Conservation (phyloP, 148 eudicot species). For the Chenopodium suecicum region DNA sequence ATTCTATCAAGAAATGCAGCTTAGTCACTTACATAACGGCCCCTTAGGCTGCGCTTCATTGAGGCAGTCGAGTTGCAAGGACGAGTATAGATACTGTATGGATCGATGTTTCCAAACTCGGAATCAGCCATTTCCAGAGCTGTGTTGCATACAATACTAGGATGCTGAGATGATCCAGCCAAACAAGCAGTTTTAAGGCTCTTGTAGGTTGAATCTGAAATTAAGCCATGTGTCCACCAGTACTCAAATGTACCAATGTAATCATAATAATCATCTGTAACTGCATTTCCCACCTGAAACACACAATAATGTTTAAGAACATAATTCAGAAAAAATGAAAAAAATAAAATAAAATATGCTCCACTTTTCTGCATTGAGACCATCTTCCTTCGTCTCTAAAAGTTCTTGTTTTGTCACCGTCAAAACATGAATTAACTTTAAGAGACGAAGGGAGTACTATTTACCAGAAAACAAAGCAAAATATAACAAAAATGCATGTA, state of each 20-base stretch:
- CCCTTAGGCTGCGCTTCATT: slow-evolving; percentile 48
- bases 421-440: too few species aligned
- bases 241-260: slow-evolving; percentile 88
- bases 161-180: slow-evolving; percentile 67
- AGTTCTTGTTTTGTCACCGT: too few species aligned
- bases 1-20: background rate
- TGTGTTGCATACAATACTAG: slow-evolving; percentile 48
- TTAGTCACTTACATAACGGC: slow-evolving; percentile 66
- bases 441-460: too few species aligned
- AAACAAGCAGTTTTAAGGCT: slow-evolving; percentile 48
- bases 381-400: too few species aligned
- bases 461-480: background rate
- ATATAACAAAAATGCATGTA: slow-evolving; percentile 17
- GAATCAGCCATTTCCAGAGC: slow-evolving; percentile 51
- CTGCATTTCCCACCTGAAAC: slow-evolving; percentile 87
- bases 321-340: too few species aligned
- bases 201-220: slow-evolving; percentile 79
- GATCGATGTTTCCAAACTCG: slow-evolving; percentile 85
- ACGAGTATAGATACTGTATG: slow-evolving; percentile 75
- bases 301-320: background rate
- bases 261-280: slow-evolving; percentile 84
- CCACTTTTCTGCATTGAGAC: background rate
- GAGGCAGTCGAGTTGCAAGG: slow-evolving; percentile 55
- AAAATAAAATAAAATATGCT: too few species aligned
- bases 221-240: slow-evolving; percentile 94